These are phyloP conservation scores for Fusarium sp. DNA, from an alignment of 2,329 filamentous ascomycete species.

Conservation along the genomic window DNA sequence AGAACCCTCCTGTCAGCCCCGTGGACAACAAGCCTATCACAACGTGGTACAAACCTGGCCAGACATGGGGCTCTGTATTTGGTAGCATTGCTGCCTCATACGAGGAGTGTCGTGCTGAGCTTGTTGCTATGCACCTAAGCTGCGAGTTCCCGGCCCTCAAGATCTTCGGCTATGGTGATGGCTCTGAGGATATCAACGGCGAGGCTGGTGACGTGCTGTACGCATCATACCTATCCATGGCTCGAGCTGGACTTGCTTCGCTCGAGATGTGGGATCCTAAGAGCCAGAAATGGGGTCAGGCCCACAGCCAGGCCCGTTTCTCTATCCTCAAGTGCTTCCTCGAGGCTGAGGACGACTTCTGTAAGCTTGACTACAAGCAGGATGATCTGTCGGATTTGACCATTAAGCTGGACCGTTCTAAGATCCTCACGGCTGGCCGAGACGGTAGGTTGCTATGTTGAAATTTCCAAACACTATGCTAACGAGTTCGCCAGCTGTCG, in stretches of 20 bases:
- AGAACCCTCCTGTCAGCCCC: slow-evolving; percentile 86
- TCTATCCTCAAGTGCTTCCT: slow-evolving; percentile 90
- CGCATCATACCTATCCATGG: slow-evolving; percentile 92
- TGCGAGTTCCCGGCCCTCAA: slow-evolving; percentile 91
- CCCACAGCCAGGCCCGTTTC: slow-evolving; percentile 92
- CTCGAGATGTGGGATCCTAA: slow-evolving; percentile 97
- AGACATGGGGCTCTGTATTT: slow-evolving; percentile 96
- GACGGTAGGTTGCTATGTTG: slow-evolving; percentile 62
- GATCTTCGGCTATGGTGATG: slow-evolving; percentile 93
- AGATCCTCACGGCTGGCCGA: slow-evolving; percentile 87
- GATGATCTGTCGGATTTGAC: slow-evolving; percentile 85
- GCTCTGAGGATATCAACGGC: slow-evolving; percentile 77
- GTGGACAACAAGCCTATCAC: slow-evolving; percentile 81
- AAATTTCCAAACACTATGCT: slow-evolving; percentile 36
- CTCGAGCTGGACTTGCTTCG: slow-evolving; percentile 88
- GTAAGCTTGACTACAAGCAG: slow-evolving; percentile 80
- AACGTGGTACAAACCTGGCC: slow-evolving; percentile 93
- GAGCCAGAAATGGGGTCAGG: slow-evolving; percentile 91
- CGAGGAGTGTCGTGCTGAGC: slow-evolving; percentile 95
- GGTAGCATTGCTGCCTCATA: slow-evolving; percentile 89
- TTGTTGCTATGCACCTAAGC: slow-evolving; percentile 90
- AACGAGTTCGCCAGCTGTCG: slow-evolving; percentile 72
- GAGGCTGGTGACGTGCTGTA: slow-evolving; percentile 91
- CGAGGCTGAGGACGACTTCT: slow-evolving; percentile 88
- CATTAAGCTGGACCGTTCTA: slow-evolving; percentile 86